These are phyloP conservation scores for Thalassiosira profunda DNA, from an alignment of 108 stramenopile species.

Conservation along the genomic window DNA sequence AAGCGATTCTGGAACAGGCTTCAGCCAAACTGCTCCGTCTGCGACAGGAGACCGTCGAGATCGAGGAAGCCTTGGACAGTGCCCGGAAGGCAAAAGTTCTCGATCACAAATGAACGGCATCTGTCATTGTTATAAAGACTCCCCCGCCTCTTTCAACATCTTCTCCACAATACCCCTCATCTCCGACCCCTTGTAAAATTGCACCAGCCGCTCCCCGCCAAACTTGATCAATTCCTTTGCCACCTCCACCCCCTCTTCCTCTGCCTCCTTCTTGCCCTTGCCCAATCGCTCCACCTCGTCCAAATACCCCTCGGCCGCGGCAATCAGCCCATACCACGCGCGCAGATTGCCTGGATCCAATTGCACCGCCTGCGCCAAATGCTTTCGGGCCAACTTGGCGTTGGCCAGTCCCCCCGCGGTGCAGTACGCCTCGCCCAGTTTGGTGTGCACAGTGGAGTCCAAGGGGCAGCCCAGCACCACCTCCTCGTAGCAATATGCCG, in stretches of 20 bases:
- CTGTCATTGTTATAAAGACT: constrained; percentile 15
- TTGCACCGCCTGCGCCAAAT: constrained; percentile 81
- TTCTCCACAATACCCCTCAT: constrained; percentile 51
- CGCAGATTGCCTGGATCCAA: constrained; percentile 67
- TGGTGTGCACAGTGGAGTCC: constrained; percentile 63
- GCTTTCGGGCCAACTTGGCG: constrained; percentile 71
- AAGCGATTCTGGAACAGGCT: background rate
- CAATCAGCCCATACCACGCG: constrained; percentile 75
- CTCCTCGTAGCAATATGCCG: constrained; percentile 84
- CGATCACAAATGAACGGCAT: background rate
- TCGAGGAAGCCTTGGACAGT: constrained; percentile 11
- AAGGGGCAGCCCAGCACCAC: constrained; percentile 78
- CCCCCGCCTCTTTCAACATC: constrained; percentile 46
- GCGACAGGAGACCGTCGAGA: background rate
- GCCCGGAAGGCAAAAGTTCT: constrained; percentile 21
- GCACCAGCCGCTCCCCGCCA: constrained; percentile 61
- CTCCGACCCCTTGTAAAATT: constrained; percentile 64
- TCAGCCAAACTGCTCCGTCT: constrained; percentile 2
- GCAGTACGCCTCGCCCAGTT: constrained; percentile 77
- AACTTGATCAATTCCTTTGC: constrained; percentile 73
- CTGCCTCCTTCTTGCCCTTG: constrained; percentile 49
- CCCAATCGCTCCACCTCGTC: constrained; percentile 44
- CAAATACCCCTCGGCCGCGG: constrained; percentile 71
- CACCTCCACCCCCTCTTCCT: constrained; percentile 69
- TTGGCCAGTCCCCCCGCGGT: constrained; percentile 74